Evolutionary conservation across 179 eudicot species (phyloP).

Genomic region (Pouteria campechiana): DNA sequence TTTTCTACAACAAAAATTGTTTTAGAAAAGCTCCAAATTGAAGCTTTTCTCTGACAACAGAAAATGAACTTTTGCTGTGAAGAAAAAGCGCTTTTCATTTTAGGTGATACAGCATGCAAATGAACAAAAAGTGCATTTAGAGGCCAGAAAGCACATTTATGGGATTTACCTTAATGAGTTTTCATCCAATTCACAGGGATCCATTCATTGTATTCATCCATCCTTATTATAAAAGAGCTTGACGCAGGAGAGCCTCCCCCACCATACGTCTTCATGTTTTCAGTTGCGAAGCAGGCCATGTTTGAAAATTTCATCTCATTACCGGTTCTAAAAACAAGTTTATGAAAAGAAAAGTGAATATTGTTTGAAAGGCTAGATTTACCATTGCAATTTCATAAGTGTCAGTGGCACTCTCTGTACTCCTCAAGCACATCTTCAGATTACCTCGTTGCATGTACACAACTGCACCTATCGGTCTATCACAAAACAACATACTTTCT

Average conservation of each 20-base stretch:
- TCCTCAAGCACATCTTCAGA: slow-evolving; percentile 88
- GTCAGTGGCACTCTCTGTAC: slow-evolving; percentile 53
- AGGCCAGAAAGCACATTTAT: no score
- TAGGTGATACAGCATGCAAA: no score
- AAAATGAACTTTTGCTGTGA: not conserved
- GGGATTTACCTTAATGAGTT: slow-evolving; percentile 9
- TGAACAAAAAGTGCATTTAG: no score
- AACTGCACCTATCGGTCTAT: slow-evolving; percentile 95
- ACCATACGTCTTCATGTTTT: slow-evolving; percentile 68
- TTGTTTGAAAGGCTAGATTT: no score
- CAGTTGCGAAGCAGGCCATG: not conserved
- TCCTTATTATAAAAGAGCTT: slow-evolving; percentile 85
- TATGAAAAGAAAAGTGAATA: no score
- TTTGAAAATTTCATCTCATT: not conserved
- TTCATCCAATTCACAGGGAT: slow-evolving; percentile 16
- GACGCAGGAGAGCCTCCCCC: slow-evolving; percentile 79
- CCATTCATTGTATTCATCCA: slow-evolving; percentile 96
- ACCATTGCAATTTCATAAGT: slow-evolving; percentile 96
- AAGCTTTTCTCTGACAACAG: no score
- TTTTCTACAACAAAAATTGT: no score
- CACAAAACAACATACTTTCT: slow-evolving; percentile 1
- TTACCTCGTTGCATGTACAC: slow-evolving; percentile 71
- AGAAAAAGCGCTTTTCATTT: not conserved
- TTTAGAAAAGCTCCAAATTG: no score
- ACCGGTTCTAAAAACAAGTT: no score